Evolutionary conservation across 2,329 filamentous ascomycete species (phyloP).

Genomic region (Biscogniauxia marginata): DNA sequence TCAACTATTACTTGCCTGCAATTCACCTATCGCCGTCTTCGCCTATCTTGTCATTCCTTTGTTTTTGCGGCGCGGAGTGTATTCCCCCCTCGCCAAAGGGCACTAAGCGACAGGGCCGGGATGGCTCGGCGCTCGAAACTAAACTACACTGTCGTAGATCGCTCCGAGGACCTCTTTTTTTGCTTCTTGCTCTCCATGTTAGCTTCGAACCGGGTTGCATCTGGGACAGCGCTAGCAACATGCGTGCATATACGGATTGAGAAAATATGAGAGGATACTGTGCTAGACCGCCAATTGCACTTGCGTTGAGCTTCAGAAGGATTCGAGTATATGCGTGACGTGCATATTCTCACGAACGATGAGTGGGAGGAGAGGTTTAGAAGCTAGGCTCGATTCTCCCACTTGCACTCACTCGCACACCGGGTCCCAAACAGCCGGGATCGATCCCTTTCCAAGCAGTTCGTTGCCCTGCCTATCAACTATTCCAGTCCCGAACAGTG

Average conservation of each 20-base stretch:
- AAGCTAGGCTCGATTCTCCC: background rate
- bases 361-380: background rate
- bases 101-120: too few species aligned
- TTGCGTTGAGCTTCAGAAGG: background rate
- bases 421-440: background rate
- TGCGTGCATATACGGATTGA: background rate
- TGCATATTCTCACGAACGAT: background rate
- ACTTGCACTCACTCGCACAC: background rate
- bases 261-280: background rate
- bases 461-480: background rate
- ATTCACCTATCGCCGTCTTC: background rate
- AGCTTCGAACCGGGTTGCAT: background rate
- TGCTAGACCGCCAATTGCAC: background rate
- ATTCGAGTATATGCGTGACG: background rate
- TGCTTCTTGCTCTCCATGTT: too few species aligned
- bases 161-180: too few species aligned
- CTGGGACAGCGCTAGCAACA: background rate
- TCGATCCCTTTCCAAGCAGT: background rate
- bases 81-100: too few species aligned
- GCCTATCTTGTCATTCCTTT: too few species aligned
- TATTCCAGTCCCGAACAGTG: too few species aligned
- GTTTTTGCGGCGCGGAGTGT: too few species aligned
- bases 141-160: too few species aligned
- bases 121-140: too few species aligned
- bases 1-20: background rate